Conservation (phyloP, 305 asterid species). For the Fraxinus paxiana region DNA sequence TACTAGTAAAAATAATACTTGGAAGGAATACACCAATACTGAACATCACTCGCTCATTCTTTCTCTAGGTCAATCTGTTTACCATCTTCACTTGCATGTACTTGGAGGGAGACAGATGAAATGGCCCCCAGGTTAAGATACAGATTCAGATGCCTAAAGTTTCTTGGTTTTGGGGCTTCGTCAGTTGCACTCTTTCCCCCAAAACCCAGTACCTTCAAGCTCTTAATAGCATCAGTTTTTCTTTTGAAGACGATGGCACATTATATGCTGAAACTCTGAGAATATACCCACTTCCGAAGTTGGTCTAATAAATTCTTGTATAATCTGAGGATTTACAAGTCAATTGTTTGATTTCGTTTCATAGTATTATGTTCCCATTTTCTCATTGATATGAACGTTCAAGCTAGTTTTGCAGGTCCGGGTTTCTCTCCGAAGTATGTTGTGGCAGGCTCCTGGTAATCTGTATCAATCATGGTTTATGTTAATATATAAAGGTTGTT, state of each 20-base stretch:
- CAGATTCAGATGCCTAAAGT: background rate
- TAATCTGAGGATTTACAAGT: background rate
- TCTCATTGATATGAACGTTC: background rate
- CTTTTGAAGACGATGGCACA: background rate
- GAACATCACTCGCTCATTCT: background rate
- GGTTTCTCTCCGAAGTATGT: background rate
- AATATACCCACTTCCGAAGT: background rate
- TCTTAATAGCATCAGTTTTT: background rate
- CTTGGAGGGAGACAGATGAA: constrained; percentile 96
- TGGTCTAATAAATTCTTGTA: background rate
- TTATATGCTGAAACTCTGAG: background rate
- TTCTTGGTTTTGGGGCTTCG: background rate
- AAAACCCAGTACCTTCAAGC: background rate
- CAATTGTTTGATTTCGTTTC: background rate
- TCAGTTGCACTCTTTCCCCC: background rate
- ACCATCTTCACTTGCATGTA: constrained; percentile 95
- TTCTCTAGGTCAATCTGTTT: constrained; percentile 78
- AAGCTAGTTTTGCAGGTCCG: background rate
- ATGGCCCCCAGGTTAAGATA: constrained; percentile 85
- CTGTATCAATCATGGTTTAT: background rate
- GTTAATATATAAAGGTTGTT: background rate
- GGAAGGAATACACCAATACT: background rate
- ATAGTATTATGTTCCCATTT: background rate
- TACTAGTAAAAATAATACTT: background rate
- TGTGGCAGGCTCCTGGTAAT: background rate